Evolutionary conservation across 441 rosid genomes (phyloP).

Genomic region (Rhodomyrtus psidioides): DNA sequence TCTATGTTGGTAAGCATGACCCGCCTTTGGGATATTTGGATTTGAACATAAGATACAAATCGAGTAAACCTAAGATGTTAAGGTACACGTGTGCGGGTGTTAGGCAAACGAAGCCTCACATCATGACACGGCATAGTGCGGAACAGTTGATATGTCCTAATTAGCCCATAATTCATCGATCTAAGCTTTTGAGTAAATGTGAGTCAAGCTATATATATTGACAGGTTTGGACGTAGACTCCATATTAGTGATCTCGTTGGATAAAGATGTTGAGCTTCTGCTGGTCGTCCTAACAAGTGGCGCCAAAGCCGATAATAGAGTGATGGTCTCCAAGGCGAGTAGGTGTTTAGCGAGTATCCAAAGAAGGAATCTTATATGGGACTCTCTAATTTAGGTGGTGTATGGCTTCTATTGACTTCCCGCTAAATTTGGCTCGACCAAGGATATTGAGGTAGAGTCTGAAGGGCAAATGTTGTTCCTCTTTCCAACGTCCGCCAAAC

Average conservation of each 20-base stretch:
- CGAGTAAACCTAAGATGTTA: not conserved
- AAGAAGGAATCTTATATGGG: too few relatives aligned
- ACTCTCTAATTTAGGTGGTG: too few relatives aligned
- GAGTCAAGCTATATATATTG: fast-evolving
- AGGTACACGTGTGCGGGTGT: not conserved
- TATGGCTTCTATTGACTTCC: too few relatives aligned
- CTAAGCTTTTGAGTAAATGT: not conserved
- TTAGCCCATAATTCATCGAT: not conserved
- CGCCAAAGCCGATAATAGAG: not conserved
- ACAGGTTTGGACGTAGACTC: too few relatives aligned
- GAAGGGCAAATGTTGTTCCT: not conserved
- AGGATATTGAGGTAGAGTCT: not conserved
- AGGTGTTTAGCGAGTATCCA: too few relatives aligned
- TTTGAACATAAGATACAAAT: not conserved
- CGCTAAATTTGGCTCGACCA: not conserved
- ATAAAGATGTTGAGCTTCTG: not conserved
- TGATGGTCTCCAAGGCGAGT: not conserved
- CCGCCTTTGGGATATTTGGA: too few relatives aligned
- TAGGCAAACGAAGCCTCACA: not conserved
- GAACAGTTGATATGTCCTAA: not conserved
- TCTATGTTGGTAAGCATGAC: not conserved
- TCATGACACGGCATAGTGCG: not conserved
- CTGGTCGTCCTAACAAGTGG: not conserved
- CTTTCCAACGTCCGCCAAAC: not conserved
- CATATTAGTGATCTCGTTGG: too few relatives aligned